Conservation (phyloP, 2,329 filamentous ascomycete species). For the Cladobotryum mycophilum region DNA sequence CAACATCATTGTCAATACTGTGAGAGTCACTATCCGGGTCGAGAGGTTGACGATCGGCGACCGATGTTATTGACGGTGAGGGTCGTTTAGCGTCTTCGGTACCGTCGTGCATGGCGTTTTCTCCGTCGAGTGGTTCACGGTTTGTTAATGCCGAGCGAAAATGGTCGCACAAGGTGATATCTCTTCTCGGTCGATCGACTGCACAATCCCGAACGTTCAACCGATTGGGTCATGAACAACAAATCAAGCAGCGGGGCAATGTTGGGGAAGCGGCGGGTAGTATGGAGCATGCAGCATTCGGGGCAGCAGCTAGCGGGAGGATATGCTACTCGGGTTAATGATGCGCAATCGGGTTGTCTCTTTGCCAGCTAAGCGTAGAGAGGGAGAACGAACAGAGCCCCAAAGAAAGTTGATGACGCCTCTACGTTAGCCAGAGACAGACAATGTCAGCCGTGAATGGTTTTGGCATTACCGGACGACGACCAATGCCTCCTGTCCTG, state of each 20-base stretch:
- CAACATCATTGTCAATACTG: conserved; percentile 42
- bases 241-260: conserved; percentile 3
- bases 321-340: conserved; percentile 7
- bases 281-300: conserved; percentile 7
- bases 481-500: too few relatives aligned
- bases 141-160: neutral
- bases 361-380: too few relatives aligned
- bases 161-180: neutral
- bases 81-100: conserved; percentile 14
- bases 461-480: too few relatives aligned
- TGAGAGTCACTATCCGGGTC: conserved; percentile 45
- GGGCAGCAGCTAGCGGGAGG: conserved; percentile 12
- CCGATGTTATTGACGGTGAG: conserved; percentile 21
- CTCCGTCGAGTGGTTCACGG: neutral
- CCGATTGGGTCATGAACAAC: conserved; percentile 1
- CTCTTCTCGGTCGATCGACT: neutral
- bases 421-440: too few relatives aligned
- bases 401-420: too few relatives aligned
- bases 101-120: conserved; percentile 19
- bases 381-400: too few relatives aligned
- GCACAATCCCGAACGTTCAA: neutral
- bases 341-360: conserved; percentile 13
- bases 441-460: too few relatives aligned
- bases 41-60: conserved; percentile 26
- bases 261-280: neutral